Evolutionary conservation across 2,329 filamentous ascomycete genomes (phyloP).

Genomic region (Pseudocercospora pini-densiflorae): DNA sequence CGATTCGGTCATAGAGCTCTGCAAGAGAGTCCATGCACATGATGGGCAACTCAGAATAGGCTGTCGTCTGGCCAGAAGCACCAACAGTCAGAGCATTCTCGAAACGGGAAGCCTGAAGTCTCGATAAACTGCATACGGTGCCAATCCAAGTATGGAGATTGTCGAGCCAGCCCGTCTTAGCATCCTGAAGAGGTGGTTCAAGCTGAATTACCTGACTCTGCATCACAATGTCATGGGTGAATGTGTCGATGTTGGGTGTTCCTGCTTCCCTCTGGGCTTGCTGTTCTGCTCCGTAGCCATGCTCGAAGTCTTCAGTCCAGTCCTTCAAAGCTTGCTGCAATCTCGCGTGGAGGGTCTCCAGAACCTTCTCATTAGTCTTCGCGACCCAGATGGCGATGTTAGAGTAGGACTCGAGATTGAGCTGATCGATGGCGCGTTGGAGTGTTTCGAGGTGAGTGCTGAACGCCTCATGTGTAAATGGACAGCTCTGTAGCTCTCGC

Average conservation of each 20-base stretch:
- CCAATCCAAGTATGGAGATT: slow-evolving; percentile 95
- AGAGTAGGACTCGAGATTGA: slow-evolving; percentile 94
- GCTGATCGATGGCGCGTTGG: slow-evolving; percentile 90
- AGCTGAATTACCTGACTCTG: slow-evolving; percentile 97
- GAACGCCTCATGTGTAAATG: slow-evolving; percentile 81
- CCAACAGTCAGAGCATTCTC: slow-evolving; percentile 77
- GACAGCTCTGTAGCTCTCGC: slow-evolving; percentile 79
- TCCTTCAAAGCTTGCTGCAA: slow-evolving; percentile 81
- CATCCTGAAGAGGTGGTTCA: slow-evolving; percentile 89
- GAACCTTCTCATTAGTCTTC: slow-evolving; percentile 83
- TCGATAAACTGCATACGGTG: slow-evolving; percentile 87
- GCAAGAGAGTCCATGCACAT: slow-evolving; percentile 80
- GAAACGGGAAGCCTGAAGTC: slow-evolving; percentile 93
- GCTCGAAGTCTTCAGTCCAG: slow-evolving; percentile 87
- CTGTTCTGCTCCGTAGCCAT: slow-evolving; percentile 37
- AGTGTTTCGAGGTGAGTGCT: slow-evolving; percentile 80
- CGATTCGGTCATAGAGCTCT: slow-evolving; percentile 80
- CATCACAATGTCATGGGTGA: slow-evolving; percentile 95
- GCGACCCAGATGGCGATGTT: slow-evolving; percentile 91
- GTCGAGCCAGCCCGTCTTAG: slow-evolving; percentile 89
- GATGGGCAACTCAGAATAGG: slow-evolving; percentile 83
- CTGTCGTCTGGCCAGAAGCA: slow-evolving; percentile 64
- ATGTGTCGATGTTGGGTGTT: slow-evolving; percentile 68
- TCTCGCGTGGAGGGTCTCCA: slow-evolving; percentile 76
- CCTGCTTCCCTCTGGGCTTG: slow-evolving; percentile 49